phyloP scores from a whole-genome alignment of 164 flowering plant genomes.

The Umbilicus rupestris region DNA sequence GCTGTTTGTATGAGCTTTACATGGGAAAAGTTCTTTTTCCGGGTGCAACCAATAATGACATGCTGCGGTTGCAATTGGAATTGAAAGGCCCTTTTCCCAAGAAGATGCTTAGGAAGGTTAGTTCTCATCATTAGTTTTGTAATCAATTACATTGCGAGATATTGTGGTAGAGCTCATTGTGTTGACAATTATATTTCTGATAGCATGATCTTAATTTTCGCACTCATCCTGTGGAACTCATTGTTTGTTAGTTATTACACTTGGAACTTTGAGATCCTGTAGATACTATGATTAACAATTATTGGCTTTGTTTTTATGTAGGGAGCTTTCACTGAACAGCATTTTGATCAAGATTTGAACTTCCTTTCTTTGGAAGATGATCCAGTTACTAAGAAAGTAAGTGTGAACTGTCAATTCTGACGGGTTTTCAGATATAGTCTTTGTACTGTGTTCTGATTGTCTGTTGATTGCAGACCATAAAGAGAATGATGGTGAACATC shows the following conservation, averaged over 20 bases:
- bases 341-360: constrained; percentile 90
- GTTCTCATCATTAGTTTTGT: background rate
- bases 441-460: background rate
- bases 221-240: background rate
- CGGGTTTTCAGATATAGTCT: background rate
- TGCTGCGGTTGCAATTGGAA: constrained; percentile 99
- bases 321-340: constrained; percentile 88
- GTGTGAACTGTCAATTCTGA: background rate
- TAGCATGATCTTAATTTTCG: background rate
- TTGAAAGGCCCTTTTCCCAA: constrained; percentile 93
- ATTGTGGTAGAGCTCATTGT: background rate
- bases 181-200: background rate
- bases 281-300: background rate
- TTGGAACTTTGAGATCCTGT: background rate
- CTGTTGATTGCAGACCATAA: constrained; percentile 45
- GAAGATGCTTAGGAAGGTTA: constrained; percentile 93
- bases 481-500: constrained; percentile 64
- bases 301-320: constrained; percentile 20
- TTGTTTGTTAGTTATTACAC: background rate
- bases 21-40: constrained; percentile 94
- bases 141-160: background rate
- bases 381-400: constrained; percentile 89
- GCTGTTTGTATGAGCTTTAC: constrained; percentile 92
- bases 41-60: constrained; percentile 92
- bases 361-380: constrained; percentile 92